phyloP scores from a whole-genome alignment of 1,284 basidiomycete genomes.

The Caloboletus inedulis region DNA sequence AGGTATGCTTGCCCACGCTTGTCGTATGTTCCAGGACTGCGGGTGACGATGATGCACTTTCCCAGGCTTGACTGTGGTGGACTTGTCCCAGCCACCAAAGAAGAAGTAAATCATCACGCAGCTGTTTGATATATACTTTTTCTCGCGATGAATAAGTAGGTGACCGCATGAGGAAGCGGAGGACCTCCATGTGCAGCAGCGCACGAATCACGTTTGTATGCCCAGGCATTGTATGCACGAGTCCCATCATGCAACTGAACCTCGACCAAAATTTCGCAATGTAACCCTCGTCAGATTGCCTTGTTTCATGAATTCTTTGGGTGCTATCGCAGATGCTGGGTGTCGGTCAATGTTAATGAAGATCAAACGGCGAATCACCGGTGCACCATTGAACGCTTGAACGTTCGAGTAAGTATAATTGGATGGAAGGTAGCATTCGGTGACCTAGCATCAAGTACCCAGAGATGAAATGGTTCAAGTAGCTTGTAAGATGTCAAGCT shows the following conservation, averaged over 20 bases:
- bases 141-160: neutral
- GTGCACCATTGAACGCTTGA: neutral
- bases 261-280: neutral
- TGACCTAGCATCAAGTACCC: neutral
- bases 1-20: conserved; percentile 51
- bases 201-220: conserved; percentile 24
- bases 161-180: conserved; percentile 1
- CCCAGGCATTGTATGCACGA: conserved; percentile 19
- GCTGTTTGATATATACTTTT: neutral
- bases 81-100: conserved; percentile 62
- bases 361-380: neutral
- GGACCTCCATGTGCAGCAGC: conserved; percentile 5
- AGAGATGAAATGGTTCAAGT: neutral
- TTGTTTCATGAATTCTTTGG: neutral
- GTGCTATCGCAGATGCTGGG: neutral
- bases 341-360: neutral
- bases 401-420: neutral
- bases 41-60: conserved; percentile 1
- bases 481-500: neutral
- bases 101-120: conserved; percentile 58
- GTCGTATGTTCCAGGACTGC: neutral
- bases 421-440: neutral
- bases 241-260: conserved; percentile 13
- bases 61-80: conserved; percentile 60
- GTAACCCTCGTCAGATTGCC: neutral